A percentile compares a stretch with the other conserved stretches of the same genome.
These are phyloP conservation scores for Arachnomyces sp. DNA, from an alignment of 2,329 filamentous ascomycete genomes.

Conservation along the genomic window DNA sequence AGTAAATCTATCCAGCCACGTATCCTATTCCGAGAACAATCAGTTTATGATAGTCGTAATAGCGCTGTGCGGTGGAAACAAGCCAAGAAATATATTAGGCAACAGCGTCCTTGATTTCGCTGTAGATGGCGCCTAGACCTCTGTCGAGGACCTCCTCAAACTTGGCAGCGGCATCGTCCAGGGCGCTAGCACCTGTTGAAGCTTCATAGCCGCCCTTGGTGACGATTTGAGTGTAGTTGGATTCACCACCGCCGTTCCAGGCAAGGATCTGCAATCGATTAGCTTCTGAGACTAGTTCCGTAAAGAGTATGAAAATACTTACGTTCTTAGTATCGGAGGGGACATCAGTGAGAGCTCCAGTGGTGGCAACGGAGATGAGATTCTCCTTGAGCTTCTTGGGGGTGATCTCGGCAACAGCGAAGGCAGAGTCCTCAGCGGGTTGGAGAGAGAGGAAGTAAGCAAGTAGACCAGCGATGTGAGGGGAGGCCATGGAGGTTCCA, in stretches of 20 bases:
- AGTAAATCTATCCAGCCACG: too few species aligned
- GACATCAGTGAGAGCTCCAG: slow-evolving; percentile 70
- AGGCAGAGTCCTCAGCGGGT: slow-evolving; percentile 81
- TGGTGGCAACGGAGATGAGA: slow-evolving; percentile 75
- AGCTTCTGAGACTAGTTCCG: slow-evolving; percentile 17
- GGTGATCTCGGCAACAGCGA: slow-evolving; percentile 79
- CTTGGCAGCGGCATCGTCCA: slow-evolving; percentile 38
- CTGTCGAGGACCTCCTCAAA: slow-evolving; percentile 38
- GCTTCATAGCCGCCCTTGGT: slow-evolving; percentile 63
- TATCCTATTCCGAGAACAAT: too few species aligned
- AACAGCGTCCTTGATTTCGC: slow-evolving; percentile 34
- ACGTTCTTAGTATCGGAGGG: slow-evolving; percentile 79
- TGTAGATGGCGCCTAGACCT: slow-evolving; percentile 42
- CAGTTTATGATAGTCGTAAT: too few species aligned
- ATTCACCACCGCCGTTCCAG: slow-evolving; percentile 95
- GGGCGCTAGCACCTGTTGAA: slow-evolving; percentile 32
- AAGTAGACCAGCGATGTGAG: slow-evolving; percentile 90
- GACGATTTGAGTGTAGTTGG: slow-evolving; percentile 82
- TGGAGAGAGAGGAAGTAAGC: slow-evolving; percentile 98
- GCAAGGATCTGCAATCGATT: slow-evolving; percentile 59
- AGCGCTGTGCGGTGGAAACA: background rate
- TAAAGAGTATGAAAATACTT: slow-evolving; percentile 24
- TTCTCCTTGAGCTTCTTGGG: slow-evolving; percentile 90
- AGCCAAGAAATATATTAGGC: slow-evolving; percentile 32
- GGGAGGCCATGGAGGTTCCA: slow-evolving; percentile 97